These are phyloP conservation scores for Emmonsiellopsis sp. DNA, from an alignment of 2,329 filamentous ascomycete genomes.

Conservation along the genomic window DNA sequence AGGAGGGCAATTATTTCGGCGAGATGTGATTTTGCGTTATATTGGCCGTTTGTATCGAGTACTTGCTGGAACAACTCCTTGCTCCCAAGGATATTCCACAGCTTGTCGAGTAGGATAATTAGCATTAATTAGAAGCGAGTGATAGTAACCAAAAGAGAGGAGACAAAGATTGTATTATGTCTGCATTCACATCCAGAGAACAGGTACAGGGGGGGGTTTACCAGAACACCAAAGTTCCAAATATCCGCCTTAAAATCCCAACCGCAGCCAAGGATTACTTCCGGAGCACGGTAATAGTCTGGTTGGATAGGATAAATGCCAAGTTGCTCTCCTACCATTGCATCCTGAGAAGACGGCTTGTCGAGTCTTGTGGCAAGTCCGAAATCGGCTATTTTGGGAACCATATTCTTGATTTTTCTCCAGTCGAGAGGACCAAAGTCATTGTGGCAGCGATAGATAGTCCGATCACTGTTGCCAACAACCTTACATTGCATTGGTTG, in stretches of 20 bases:
- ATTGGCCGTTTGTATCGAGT: constrained; percentile 15
- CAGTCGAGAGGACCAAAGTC: constrained; percentile 20
- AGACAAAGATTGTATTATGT: too few relatives aligned
- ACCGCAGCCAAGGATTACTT: constrained; percentile 25
- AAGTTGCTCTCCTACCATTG: constrained; percentile 15
- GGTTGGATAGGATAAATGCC: constrained; percentile 37
- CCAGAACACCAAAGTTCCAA: constrained; percentile 29
- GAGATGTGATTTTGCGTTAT: constrained; percentile 19
- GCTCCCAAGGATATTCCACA: constrained; percentile 18
- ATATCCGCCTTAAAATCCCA: constrained; percentile 29
- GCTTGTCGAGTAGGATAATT: background rate
- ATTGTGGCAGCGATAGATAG: constrained; percentile 21
- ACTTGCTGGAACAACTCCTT: constrained; percentile 18
- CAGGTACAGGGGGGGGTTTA: constrained; percentile 6
- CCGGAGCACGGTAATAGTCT: constrained; percentile 25
- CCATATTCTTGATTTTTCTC: constrained; percentile 10
- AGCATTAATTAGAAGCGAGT: background rate
- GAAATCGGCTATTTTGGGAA: constrained; percentile 25
- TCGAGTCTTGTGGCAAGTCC: constrained; percentile 14
- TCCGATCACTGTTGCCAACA: constrained; percentile 5
- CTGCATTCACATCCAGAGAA: background rate
- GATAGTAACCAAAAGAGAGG: too few relatives aligned
- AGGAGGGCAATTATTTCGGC: constrained; percentile 26
- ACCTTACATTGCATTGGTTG: too few relatives aligned
- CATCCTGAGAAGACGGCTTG: background rate